Evolutionary conservation across 148 eudicot genomes (phyloP).

Genomic region (Salicornia ramosissima): DNA sequence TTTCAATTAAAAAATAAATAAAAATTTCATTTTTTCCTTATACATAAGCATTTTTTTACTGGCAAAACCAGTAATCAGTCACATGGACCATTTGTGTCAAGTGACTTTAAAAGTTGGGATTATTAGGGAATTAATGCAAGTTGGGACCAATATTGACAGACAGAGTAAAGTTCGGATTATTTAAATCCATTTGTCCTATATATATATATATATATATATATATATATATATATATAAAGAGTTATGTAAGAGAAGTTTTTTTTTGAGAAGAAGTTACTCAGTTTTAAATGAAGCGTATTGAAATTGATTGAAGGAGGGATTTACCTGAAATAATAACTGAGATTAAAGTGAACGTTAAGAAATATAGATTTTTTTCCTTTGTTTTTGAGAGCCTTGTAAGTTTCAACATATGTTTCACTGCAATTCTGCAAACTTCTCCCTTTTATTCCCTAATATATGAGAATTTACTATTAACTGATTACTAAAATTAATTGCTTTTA

Average conservation of each 20-base stretch:
- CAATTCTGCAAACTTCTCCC: background rate
- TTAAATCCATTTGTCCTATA: no score
- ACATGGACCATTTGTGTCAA: no score
- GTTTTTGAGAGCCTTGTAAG: slow-evolving; percentile 19
- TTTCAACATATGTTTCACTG: slow-evolving; percentile 9
- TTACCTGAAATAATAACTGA: slow-evolving; percentile 23
- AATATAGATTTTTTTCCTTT: background rate
- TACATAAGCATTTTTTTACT: no score
- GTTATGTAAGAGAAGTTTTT: slow-evolving; percentile 6
- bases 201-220: no score
- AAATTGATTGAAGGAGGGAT: slow-evolving; percentile 14
- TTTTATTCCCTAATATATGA: background rate
- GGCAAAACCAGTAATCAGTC: no score
- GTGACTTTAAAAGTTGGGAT: no score
- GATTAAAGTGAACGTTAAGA: slow-evolving; percentile 26
- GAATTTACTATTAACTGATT: background rate
- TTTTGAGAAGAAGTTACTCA: slow-evolving; percentile 23
- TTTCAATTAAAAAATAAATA: no score
- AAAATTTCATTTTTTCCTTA: no score
- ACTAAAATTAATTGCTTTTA: no score
- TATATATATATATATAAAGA: slow-evolving; percentile 2
- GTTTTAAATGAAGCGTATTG: slow-evolving; percentile 24
- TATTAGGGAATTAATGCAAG: no score
- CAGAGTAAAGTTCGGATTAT: no score
- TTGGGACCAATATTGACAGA: no score